These are phyloP conservation scores for Rhododendron ovatum DNA, from an alignment of 148 eudicot genomes.

Conservation along the genomic window DNA sequence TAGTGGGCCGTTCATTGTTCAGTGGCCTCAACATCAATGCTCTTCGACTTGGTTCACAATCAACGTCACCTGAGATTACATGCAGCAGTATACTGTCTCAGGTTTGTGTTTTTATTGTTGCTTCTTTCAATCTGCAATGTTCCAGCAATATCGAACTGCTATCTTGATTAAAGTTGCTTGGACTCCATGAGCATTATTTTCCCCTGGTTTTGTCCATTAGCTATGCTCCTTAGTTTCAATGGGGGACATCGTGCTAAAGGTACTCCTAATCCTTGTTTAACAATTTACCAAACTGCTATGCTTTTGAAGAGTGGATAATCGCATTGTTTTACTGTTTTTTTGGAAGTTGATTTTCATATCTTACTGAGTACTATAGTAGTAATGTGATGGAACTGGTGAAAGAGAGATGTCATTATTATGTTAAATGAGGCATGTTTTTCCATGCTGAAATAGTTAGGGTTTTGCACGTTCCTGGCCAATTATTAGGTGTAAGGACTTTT, in stretches of 20 bases:
- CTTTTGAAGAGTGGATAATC: not conserved
- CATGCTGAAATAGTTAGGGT: not conserved
- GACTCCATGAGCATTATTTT: not conserved
- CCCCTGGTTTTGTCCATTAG: not conserved
- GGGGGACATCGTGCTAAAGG: not conserved
- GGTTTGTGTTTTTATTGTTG: slow-evolving; percentile 25
- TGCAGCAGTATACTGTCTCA: slow-evolving; percentile 36
- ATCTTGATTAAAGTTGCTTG: not conserved
- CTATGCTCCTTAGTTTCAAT: not conserved
- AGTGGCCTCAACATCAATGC: slow-evolving; percentile 36
- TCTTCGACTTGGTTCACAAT: slow-evolving; percentile 20
- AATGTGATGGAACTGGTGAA: not conserved
- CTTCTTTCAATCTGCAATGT: not conserved
- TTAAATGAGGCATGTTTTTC: not conserved
- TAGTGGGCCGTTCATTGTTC: slow-evolving; percentile 53
- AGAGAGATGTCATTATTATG: not conserved
- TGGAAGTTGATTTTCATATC: not conserved
- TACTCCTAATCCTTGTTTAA: slow-evolving; percentile 1
- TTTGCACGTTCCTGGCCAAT: not conserved
- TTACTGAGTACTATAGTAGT: not conserved
- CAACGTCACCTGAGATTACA: slow-evolving; percentile 28
- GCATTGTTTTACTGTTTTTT: not conserved
- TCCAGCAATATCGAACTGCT: not conserved
- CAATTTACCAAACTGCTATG: not conserved
- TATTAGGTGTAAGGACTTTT: not conserved